Conservation (phyloP, 441 rosid genomes). For the Aleurites moluccanus region DNA sequence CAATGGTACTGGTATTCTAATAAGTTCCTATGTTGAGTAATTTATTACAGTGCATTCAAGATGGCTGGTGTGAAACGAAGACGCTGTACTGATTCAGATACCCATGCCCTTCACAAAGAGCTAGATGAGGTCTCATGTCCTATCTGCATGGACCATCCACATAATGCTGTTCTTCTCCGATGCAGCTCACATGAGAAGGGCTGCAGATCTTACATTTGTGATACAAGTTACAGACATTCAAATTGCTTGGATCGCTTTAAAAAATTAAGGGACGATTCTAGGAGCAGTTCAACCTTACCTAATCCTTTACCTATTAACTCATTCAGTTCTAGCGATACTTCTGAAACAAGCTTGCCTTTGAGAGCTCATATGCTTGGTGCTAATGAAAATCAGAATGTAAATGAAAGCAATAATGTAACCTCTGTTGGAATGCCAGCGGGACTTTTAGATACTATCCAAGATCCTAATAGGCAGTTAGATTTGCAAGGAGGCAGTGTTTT, state of each 20-base stretch:
- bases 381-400: constrained; percentile 33
- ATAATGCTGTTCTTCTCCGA: constrained; percentile 69
- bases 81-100: constrained; percentile 69
- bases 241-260: constrained; percentile 75
- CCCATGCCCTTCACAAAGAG: constrained; percentile 66
- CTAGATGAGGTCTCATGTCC: constrained; percentile 76
- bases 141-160: constrained; percentile 83
- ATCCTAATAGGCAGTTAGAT: constrained; percentile 34
- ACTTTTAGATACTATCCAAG: constrained; percentile 27
- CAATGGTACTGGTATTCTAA: constrained; percentile 42
- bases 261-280: constrained; percentile 47
- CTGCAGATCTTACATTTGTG: constrained; percentile 72
- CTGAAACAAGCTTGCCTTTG: constrained; percentile 39
- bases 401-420: constrained; percentile 26
- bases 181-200: constrained; percentile 76
- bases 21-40: constrained; percentile 66
- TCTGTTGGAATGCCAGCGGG: constrained; percentile 29
- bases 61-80: constrained; percentile 97
- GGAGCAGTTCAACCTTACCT: constrained; percentile 31
- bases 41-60: constrained; percentile 77
- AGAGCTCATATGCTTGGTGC: constrained; percentile 34
- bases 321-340: constrained; percentile 30
- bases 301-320: constrained; percentile 36
- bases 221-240: constrained; percentile 80
- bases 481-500: constrained; percentile 34